Evolutionary conservation across 805 yeast genomes (phyloP), one percentile per base, ranked within the genome.

Genomic region (Ogataea zsoltii): DNA sequence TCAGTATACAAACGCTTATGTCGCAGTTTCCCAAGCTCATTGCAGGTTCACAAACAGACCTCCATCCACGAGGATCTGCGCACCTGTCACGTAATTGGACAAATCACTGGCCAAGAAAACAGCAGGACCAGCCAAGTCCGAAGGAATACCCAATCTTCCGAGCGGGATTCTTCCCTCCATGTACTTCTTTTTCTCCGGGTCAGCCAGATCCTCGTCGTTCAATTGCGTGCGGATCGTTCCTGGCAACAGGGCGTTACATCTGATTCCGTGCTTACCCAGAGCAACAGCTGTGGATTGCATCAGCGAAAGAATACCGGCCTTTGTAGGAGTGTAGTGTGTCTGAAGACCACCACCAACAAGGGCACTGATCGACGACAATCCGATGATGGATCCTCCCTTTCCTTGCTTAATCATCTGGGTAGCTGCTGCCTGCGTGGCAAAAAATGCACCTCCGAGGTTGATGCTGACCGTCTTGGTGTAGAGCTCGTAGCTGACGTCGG

Each of bases 21-120:
- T 28, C 14, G 4, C 13, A 7, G 13, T 11, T 28, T 4, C 18
- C 4, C 14, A 10, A 11, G 13, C 12, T 70, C 72, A 66, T 66
- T 80, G 78, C 36, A 73, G 62, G 51, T 74, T 73, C 1, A 71
- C 77, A 58, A 70, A 73, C 41, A 69, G 56, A 14, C 76, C 76
- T 14, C 77, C 77, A 51, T 72, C 77, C 29, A 72, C 76, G 18
- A 72, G 54, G 14, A 72, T 39, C 40, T 70, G 75, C 7, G 76
- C 67, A 15, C 77, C 77, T 16, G 69, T 68, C 34, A 70, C 66
- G 46, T 69, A 69, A 6, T 45, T 34, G 18, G 71, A 58, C 38
- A 66, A 46, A 36, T 69, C 75, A 49, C 69, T 63, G 1, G 72
- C 74, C 37, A 71, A 51, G 48, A 70, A 70, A 2, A 69, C 61